Base-by-base conservation (phyloP, 163 green algal genomes). In the Chlamydomonas reinhardtii region DNA sequence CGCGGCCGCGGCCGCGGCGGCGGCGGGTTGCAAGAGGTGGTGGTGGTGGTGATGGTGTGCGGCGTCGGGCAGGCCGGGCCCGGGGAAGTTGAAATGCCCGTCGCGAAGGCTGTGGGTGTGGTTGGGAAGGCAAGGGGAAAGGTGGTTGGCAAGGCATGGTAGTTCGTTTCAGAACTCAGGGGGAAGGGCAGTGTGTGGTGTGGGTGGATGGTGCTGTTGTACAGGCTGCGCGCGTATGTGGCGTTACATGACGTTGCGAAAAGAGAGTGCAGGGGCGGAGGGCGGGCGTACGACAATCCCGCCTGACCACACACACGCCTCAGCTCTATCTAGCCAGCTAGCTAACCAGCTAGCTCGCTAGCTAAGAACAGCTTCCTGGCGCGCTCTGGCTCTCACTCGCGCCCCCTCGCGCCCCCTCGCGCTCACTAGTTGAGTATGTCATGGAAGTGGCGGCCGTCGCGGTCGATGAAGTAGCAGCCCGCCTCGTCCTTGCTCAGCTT, bases 391-490 rank as follows among this genome's bases (percentile, higher is more conserved):
- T 54, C 43, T 11, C 43, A 54, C 11, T 54, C 12, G 34, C 66
- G 17, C 27, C 34, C 35, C 11, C 17, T 4, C 65, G 8, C 39
- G 5, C 39, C 39, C 39, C 39, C 39, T 14, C 39, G 8, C 39
- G 39, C 39, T 64, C 69, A 85, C 79, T 78, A 96, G 81, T 96
- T 96, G 24, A 96, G 86, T 37, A 96, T 92, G 88, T 93, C 92
- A 52, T 94, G 88, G 83, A 97, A 97, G 81, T 96, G 93, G 11
- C 93, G 84, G 16, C 92, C 93, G 82, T 97, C 94, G 37, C 89
- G 83, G 87, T 95, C 92, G 24, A 94, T 86, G 65, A 94, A 96
- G 74, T 91, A 92, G 86, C 87, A 91, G 32, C 93, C 92, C 31
- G 90, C 73, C 70, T 73, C 64, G 64, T 90, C 90, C 66, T 82